Percentiles rank a stretch among this genome's conserved stretches.
These are phyloP conservation scores for Xylaria palmicola DNA, from an alignment of 495 filamentous ascomycete species.

Conservation along the genomic window DNA sequence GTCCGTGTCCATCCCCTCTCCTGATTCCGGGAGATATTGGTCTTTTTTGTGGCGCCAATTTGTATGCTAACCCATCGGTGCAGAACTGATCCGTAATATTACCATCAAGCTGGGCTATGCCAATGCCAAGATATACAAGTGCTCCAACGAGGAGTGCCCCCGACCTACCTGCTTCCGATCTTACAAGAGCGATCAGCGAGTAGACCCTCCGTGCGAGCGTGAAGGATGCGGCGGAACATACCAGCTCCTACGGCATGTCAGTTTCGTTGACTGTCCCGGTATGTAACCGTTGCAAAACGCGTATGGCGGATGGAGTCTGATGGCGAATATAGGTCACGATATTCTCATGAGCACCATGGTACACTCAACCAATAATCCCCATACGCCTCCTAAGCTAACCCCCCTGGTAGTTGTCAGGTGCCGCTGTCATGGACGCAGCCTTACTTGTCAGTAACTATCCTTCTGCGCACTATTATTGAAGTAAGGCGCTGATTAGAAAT, in stretches of 20 bases:
- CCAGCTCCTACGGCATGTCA: slow-evolving; percentile 79
- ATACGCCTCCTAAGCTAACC: background rate
- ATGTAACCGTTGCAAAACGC: background rate
- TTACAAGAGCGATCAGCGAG: slow-evolving; percentile 97
- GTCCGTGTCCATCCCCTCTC: background rate
- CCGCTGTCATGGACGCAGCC: slow-evolving; percentile 98
- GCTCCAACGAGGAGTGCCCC: slow-evolving; percentile 86
- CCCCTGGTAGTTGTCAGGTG: slow-evolving; percentile 70
- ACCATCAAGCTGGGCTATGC: slow-evolving; percentile 99
- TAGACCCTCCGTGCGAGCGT: slow-evolving; percentile 91
- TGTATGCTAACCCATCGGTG: background rate
- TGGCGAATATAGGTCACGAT: slow-evolving; percentile 65
- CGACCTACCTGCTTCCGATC: slow-evolving; percentile 93
- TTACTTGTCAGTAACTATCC: slow-evolving; percentile 63
- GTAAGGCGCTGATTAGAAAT: background rate
- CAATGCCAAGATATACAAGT: slow-evolving; percentile 99
- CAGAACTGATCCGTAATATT: slow-evolving; percentile 89
- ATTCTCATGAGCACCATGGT: slow-evolving; percentile 99
- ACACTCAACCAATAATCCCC: background rate
- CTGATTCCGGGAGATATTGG: background rate
- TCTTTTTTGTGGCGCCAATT: background rate
- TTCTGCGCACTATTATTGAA: background rate
- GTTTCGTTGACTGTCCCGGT: slow-evolving; percentile 94
- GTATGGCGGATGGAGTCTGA: background rate
- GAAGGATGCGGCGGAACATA: slow-evolving; percentile 87